Base-by-base conservation (phyloP, 305 asterid species). In the Plantago rigida region DNA sequence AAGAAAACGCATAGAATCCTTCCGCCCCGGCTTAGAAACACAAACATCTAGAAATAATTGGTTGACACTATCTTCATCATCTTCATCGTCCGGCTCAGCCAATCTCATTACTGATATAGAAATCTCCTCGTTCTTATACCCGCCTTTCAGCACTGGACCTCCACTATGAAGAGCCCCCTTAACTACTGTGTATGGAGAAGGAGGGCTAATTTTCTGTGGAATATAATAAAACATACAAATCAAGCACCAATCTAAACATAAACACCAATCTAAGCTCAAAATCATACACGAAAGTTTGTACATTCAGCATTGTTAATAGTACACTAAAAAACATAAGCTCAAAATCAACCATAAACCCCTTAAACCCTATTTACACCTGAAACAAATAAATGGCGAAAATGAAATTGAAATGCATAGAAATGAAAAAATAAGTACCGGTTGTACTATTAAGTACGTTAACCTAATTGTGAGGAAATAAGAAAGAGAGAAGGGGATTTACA, bases 181-280 rank as follows among this genome's bases (percentile, higher is more conserved):
- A 29, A 80, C 73, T 39, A 91, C 96, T 5, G 82, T 78, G 71
- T 71, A 91, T 36, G 96, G 95, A 52, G 89, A 69, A 64, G 98
- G 98, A 36, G 96, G 98, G 61, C 78, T 87, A 42, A 87, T 76
- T 84, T 87, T 91, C 96, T 91, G 90, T 59, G 44, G 63, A 66
- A 67, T 29, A 19, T 44, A 61, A 65, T 62, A 34, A 51, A 45
- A 9, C 14, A 56, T 39, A 56, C 14, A 56, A 34, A 52, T 62
- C 49, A 42, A 75, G 66, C 64, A 50, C 48, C 44, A 53, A 15
- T n/a, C n/a, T n/a, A n/a, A n/a, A n/a, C n/a, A n/a, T n/a, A 42
- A 1, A 57, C 52, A 67, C 22, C 48, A 31, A 47, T 41, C 34
- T 34, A n/a, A 24, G 9, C 15, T 17, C 19, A 17, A 17, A 17